phyloP scores from a whole-genome alignment of 345 rosid genomes.

The Rhizophora mangle region DNA sequence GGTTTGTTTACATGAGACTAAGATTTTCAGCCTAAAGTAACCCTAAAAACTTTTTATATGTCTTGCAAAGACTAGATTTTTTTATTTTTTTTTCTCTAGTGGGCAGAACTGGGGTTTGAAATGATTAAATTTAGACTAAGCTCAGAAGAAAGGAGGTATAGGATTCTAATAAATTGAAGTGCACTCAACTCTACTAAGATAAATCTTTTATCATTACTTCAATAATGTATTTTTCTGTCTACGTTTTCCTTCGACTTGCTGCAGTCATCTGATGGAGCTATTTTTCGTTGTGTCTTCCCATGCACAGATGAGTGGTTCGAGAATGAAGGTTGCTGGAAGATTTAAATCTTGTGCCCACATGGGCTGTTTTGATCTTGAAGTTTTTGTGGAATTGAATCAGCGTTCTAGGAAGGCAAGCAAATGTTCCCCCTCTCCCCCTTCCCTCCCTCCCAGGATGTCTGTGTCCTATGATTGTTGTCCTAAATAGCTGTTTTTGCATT shows the following conservation, averaged over 20 bases:
- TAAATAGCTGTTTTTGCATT: background rate
- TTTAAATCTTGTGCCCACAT: constrained; percentile 91
- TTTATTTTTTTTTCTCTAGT: too few species aligned
- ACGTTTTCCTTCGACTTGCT: background rate
- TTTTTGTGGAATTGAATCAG: constrained; percentile 92
- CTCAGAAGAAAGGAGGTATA: too few species aligned
- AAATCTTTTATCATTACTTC: too few species aligned
- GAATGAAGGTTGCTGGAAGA: constrained; percentile 96
- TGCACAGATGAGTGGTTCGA: constrained; percentile 88
- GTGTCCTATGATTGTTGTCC: background rate
- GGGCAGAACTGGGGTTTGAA: too few species aligned
- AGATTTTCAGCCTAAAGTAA: too few species aligned
- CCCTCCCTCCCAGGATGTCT: background rate
- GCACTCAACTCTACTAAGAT: too few species aligned
- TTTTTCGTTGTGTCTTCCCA: constrained; percentile 1
- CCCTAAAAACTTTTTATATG: too few species aligned
- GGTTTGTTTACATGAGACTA: too few species aligned
- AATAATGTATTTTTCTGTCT: too few species aligned
- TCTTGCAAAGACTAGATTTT: too few species aligned
- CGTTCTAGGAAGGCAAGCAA: constrained; percentile 91
- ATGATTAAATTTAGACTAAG: too few species aligned
- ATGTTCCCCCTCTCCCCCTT: background rate
- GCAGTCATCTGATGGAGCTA: constrained; percentile 11
- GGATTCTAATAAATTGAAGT: too few species aligned
- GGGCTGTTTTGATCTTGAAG: constrained; percentile 97